Base-by-base conservation (phyloP, 1,139 yeast species). In the Pichia sp. region DNA sequence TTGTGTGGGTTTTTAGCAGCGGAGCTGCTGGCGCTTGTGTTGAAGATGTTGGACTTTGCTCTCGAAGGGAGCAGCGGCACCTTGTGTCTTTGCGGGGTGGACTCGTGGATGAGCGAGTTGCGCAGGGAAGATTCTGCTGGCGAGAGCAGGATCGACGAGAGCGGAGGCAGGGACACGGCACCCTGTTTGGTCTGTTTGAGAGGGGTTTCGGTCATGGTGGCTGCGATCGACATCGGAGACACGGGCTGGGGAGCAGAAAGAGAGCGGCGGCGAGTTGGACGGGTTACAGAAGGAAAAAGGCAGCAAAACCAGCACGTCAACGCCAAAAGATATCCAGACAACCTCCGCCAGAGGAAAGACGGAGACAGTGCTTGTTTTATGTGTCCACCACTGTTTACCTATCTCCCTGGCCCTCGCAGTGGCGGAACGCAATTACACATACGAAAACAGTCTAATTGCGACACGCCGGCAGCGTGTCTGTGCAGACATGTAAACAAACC, bases 41-140 rank as follows among this genome's bases (percentile, higher is more conserved):
- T 29, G 43, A 38, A 32, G 49, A 58, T 5, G 55, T 56, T 4
- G 66, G 66, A 49, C 65, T 63, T 32, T 64, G 59, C 15, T 13
- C 40, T 10, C 15, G 40, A 36, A 2, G 40, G 15, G 40, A 36
- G 40, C 11, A 42, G n/a, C 15, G 45, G 45, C 8, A 26, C 15
- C 32, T 19, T 44, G 10, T 34, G 38, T 7, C 8, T 15, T 29
- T 34, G 36, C 23, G 41, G 49, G 10, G 49, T 32, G 6, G 49
- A 46, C 15, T 48, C 50, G 13, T 15, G 11, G 26, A 45, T 16
- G 32, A 53, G 30, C 29, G 59, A 50, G 45, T 52, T 41, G 32
- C 49, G 45, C 2, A 52, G 43, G 7, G 55, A 52, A 4, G 53
- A 38, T 34, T 55, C 55, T 8, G 53, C 49, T 10, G 61, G 55